Evolutionary conservation across 495 filamentous ascomycete species (phyloP), one percentile per base, ranked within the genome.

Genomic region (Neurospora sublineolata): DNA sequence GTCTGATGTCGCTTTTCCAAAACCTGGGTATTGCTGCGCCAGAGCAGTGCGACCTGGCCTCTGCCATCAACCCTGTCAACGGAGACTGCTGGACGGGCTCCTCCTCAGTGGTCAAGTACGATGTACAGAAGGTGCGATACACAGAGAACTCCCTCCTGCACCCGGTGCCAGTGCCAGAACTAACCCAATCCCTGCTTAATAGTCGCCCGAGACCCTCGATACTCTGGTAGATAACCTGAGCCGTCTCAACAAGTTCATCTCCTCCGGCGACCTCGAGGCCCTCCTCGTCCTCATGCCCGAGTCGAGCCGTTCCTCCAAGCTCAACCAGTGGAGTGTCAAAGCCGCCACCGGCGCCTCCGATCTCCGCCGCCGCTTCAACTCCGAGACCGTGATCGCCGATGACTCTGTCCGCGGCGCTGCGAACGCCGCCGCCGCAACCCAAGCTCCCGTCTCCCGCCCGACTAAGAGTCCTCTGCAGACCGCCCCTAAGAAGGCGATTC

Each of bases 201-300:
- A 84, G 81, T 68, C 77, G 11, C 79, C 78, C 42, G 70, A 78
- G 52, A 75, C 76, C 33, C 68, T 83, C 71, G 36, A 72, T 27
- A 67, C 75, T 38, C 72, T 83, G 6, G 72, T 82, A 67, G 64
- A 76, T 18, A 82, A 78, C 70, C 75, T 81, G 70, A 69, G 77
- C n/a, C 76, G 79, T 16, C 72, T 82, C 69, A 72, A 69, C 30
- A 78, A 78, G 10, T 78, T 80, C 64, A 79, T 80, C 70, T 40
- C 69, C 27, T 67, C 73, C 27, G 79, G 80, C 70, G 79, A 82
- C n/a, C 80, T 86, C 68, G 83, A 86, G 58, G 81, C 78, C 69
- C 80, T 83, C 37, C 76, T 87, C 73, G 69, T 87, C 14, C 73
- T 84, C 16, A 77, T 85, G 40, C 82, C 84, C 70, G 82, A 76